Percentiles rank a stretch among this genome's conserved stretches.
Conservation (phyloP, 1,284 basidiomycete genomes). For the Trametes versicolor region DNA sequence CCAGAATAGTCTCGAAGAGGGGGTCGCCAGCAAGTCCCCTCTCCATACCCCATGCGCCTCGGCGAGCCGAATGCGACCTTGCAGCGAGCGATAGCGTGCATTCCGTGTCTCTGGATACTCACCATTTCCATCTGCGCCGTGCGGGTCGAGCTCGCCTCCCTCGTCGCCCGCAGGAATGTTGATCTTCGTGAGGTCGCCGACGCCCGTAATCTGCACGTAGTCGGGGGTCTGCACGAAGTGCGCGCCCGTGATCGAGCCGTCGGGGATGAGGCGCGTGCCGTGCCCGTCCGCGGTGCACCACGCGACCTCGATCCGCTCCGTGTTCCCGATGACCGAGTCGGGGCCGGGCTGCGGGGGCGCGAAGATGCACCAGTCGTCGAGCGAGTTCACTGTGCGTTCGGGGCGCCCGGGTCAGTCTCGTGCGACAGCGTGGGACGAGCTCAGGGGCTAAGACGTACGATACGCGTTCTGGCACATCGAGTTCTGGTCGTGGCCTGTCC, state of each 20-base stretch:
- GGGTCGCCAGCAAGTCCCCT: not conserved
- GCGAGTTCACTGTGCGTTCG: constrained; percentile 60
- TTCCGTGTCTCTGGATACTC: constrained; percentile 31
- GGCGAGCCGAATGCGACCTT: not conserved
- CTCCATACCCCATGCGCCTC: not conserved
- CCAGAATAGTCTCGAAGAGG: constrained; percentile 5
- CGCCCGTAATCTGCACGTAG: constrained; percentile 75
- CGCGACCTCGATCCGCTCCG: constrained; percentile 71
- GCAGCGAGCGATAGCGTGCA: not conserved
- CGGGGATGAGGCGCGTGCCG: constrained; percentile 80
- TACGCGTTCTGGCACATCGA: constrained; percentile 75
- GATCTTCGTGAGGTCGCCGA: constrained; percentile 72
- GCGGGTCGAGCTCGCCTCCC: constrained; percentile 72
- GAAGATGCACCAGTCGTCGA: constrained; percentile 68
- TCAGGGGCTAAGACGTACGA: constrained; percentile 49
- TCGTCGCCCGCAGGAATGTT: constrained; percentile 69
- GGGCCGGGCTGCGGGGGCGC: constrained; percentile 67
- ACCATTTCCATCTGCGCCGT: constrained; percentile 68
- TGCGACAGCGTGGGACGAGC: constrained; percentile 3
- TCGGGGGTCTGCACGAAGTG: constrained; percentile 76
- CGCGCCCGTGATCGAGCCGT: constrained; percentile 77
- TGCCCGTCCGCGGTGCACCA: constrained; percentile 76
- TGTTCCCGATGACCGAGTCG: constrained; percentile 61
- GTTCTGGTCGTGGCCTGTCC: constrained; percentile 61
- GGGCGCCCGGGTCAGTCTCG: constrained; percentile 18